Conservation (phyloP, 1,284 basidiomycete genomes). For the Omphalotus olearius region DNA sequence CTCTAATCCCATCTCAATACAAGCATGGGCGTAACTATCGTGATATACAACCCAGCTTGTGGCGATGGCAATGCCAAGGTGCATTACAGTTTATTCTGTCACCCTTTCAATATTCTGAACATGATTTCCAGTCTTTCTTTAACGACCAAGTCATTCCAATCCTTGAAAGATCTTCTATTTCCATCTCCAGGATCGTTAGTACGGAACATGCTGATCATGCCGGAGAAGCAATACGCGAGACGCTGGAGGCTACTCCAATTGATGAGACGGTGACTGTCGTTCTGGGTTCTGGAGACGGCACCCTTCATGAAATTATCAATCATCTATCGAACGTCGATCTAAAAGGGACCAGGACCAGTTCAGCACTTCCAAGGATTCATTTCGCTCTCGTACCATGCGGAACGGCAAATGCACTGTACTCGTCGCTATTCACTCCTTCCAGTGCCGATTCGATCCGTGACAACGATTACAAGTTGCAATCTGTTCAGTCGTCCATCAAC, state of each 20-base stretch:
- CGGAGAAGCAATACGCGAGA: slow-evolving; percentile 44
- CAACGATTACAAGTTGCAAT: slow-evolving; percentile 46
- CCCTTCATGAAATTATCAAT: slow-evolving; percentile 81
- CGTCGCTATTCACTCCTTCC: slow-evolving; percentile 50
- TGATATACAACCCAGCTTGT: slow-evolving; percentile 44
- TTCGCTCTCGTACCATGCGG: slow-evolving; percentile 74
- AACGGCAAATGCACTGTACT: slow-evolving; percentile 93
- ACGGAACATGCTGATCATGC: slow-evolving; percentile 59
- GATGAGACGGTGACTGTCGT: slow-evolving; percentile 43
- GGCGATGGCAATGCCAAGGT: slow-evolving; percentile 28
- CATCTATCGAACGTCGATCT: slow-evolving; percentile 37
- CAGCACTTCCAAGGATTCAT: slow-evolving; percentile 23
- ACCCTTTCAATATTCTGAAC: not conserved
- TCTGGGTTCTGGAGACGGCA: slow-evolving; percentile 87
- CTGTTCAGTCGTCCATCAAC: slow-evolving; percentile 45
- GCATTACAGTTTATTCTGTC: not conserved
- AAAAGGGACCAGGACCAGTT: slow-evolving; percentile 18
- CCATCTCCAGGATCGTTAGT: slow-evolving; percentile 36
- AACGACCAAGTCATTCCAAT: slow-evolving; percentile 59
- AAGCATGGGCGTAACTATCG: slow-evolving; percentile 22
- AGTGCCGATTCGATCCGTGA: slow-evolving; percentile 21
- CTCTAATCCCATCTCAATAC: not conserved
- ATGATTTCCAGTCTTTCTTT: slow-evolving; percentile 40
- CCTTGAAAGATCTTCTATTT: slow-evolving; percentile 38
- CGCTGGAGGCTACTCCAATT: slow-evolving; percentile 25